Percentiles rank a stretch among this genome's conserved stretches.
Evolutionary conservation across 331 rosid genomes (phyloP).

Genomic region (Rosa hybrid): DNA sequence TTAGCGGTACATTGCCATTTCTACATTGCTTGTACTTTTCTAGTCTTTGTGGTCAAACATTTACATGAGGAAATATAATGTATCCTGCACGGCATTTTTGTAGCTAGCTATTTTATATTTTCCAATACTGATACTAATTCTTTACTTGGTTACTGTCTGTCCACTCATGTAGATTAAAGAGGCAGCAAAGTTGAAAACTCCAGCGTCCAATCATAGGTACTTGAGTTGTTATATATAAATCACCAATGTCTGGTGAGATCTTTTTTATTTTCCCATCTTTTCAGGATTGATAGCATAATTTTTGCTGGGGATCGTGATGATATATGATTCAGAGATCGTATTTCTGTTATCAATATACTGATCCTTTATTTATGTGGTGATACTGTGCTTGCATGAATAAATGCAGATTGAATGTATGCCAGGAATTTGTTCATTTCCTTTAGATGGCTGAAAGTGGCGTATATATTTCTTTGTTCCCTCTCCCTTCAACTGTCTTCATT

Average conservation of each 20-base stretch:
- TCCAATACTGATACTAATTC: not conserved
- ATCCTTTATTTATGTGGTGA: not conserved
- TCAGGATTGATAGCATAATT: not conserved
- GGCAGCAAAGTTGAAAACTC: slow-evolving; percentile 40
- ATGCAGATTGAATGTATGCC: not conserved
- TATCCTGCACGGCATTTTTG: slow-evolving; percentile 11
- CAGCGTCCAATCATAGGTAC: slow-evolving; percentile 61
- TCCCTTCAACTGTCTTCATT: not conserved
- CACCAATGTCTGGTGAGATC: not conserved
- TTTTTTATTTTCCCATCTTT: not conserved
- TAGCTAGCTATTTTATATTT: slow-evolving; percentile 16
- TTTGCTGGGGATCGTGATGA: not conserved
- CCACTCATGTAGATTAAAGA: slow-evolving; percentile 64
- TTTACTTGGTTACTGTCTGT: slow-evolving; percentile 6
- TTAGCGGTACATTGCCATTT: slow-evolving; percentile 47
- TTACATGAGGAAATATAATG: not conserved
- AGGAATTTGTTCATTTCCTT: not conserved
- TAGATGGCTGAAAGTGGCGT: not conserved
- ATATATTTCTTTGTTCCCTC: not conserved
- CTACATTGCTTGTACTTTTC: slow-evolving; percentile 15
- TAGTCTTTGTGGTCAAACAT: not conserved
- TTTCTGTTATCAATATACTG: not conserved
- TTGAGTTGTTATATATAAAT: not conserved
- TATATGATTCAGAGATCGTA: not conserved
- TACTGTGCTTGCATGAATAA: not conserved